Percentiles rank a stretch among this genome's conserved stretches.
phyloP scores from a whole-genome alignment of 2,329 filamentous ascomycete species.

The Colletotrichum brevisporum region DNA sequence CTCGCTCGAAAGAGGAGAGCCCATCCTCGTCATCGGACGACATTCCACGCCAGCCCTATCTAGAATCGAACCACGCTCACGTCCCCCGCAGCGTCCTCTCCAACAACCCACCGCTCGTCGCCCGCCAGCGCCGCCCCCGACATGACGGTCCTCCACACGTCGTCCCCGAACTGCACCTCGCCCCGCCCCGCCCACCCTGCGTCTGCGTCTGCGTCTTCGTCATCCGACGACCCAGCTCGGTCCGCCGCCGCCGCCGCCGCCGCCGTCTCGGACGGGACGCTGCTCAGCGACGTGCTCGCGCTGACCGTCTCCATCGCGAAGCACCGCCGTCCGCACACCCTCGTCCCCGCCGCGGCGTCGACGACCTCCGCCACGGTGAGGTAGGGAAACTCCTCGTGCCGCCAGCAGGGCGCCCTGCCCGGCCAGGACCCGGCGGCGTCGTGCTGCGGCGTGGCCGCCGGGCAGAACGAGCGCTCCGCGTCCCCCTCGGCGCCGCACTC shows the following conservation, averaged over 20 bases:
- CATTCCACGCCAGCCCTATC: constrained; percentile 39
- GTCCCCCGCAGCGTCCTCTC: constrained; percentile 66
- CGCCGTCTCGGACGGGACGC: not conserved
- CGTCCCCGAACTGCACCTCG: constrained; percentile 59
- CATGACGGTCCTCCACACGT: constrained; percentile 63
- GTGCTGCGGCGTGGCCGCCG: constrained; percentile 15
- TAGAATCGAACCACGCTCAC: constrained; percentile 69
- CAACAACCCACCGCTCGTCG: constrained; percentile 73
- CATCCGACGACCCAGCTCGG: not conserved
- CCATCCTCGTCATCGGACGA: constrained; percentile 6
- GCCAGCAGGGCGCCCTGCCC: constrained; percentile 63
- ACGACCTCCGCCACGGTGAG: constrained; percentile 62
- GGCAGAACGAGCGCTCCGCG: constrained; percentile 58
- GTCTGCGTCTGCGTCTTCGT: not conserved
- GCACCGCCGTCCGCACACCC: constrained; percentile 60
- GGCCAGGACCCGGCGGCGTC: constrained; percentile 40
- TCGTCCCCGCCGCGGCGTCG: constrained; percentile 60
- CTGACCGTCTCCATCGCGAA: constrained; percentile 63
- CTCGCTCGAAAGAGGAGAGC: not conserved
- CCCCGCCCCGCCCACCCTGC: constrained; percentile 30
- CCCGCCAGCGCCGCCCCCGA: constrained; percentile 68
- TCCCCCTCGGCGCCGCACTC: constrained; percentile 60
- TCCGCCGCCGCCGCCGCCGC: not conserved
- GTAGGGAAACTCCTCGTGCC: constrained; percentile 67
- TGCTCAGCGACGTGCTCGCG: constrained; percentile 48